These are phyloP conservation scores for Erodium texanum DNA, from an alignment of 441 rosid species.

Conservation along the genomic window DNA sequence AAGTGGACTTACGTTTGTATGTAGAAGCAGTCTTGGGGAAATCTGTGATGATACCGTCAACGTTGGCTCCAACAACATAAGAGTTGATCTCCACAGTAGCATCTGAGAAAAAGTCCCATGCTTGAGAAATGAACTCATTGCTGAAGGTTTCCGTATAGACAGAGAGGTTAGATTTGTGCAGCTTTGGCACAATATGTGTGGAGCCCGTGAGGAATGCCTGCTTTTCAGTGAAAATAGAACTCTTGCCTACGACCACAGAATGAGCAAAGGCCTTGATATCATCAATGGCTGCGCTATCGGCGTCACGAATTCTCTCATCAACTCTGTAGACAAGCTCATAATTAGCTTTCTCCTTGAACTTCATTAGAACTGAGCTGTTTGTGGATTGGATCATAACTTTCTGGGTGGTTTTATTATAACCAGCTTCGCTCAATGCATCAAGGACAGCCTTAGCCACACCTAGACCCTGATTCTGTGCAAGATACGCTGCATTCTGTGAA, in stretches of 20 bases:
- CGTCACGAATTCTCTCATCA: conserved; percentile 30
- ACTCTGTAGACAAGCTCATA: conserved; percentile 35
- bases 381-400: conserved; percentile 39
- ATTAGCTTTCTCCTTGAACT: conserved; percentile 27
- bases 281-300: conserved; percentile 24
- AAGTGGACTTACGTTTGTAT: conserved; percentile 33
- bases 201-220: conserved; percentile 1
- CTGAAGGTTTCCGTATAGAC: conserved; percentile 35
- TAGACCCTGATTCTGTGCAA: conserved; percentile 31
- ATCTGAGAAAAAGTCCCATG: conserved; percentile 38
- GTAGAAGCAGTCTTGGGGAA: conserved; percentile 47
- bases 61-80: conserved; percentile 12
- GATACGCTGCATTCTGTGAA: conserved; percentile 41
- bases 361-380: conserved; percentile 35
- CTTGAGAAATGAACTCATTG: conserved; percentile 38
- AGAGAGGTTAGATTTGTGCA: conserved; percentile 28
- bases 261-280: conserved; percentile 41
- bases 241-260: conserved; percentile 30
- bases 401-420: conserved; percentile 17
- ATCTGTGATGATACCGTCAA: conserved; percentile 46
- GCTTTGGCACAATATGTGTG: conserved; percentile 25
- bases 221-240: conserved; percentile 25
- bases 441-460: conserved; percentile 33
- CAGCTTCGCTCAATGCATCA: conserved; percentile 28
- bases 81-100: conserved; percentile 39